phyloP scores from a whole-genome alignment of 2,329 filamentous ascomycete genomes.

The Dactylellina cionopaga region DNA sequence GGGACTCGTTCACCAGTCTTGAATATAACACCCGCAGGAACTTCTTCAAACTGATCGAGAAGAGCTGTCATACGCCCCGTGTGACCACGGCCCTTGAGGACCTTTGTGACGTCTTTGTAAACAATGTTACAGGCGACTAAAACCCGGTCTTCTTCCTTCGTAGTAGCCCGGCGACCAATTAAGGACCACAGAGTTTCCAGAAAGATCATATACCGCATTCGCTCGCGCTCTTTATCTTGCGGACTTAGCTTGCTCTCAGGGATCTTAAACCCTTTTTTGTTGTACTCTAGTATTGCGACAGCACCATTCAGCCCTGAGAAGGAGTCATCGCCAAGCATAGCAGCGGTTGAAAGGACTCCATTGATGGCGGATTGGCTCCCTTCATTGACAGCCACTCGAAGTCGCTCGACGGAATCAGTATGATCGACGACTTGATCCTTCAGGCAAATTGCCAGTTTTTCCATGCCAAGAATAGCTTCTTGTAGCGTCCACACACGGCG shows the following conservation, averaged over 20 bases:
- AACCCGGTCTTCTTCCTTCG: constrained; percentile 51
- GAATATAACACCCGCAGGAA: constrained; percentile 39
- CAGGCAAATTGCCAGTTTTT: constrained; percentile 37
- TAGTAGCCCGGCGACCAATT: constrained; percentile 34
- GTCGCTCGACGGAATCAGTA: constrained; percentile 36
- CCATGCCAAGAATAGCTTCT: constrained; percentile 52
- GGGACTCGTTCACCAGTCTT: constrained; percentile 26
- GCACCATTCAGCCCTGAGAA: constrained; percentile 34
- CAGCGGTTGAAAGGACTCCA: constrained; percentile 4
- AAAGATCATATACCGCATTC: constrained; percentile 13
- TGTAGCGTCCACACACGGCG: constrained; percentile 55
- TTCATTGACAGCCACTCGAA: constrained; percentile 7
- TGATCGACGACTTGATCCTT: constrained; percentile 39
- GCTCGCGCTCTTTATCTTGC: not conserved
- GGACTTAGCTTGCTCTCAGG: not conserved
- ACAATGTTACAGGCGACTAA: constrained; percentile 49
- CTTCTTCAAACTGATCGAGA: constrained; percentile 34
- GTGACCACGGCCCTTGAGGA: constrained; percentile 35
- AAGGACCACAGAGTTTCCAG: constrained; percentile 34
- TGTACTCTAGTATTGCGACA: constrained; percentile 23
- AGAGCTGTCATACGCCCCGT: constrained; percentile 36
- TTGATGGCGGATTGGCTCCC: constrained; percentile 15
- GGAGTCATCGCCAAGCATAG: constrained; percentile 32
- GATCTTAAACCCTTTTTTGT: constrained; percentile 10
- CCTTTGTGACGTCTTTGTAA: constrained; percentile 30